These are phyloP conservation scores for Phytophthora chlamydospora DNA, from an alignment of 352 stramenopile genomes.

Conservation along the genomic window DNA sequence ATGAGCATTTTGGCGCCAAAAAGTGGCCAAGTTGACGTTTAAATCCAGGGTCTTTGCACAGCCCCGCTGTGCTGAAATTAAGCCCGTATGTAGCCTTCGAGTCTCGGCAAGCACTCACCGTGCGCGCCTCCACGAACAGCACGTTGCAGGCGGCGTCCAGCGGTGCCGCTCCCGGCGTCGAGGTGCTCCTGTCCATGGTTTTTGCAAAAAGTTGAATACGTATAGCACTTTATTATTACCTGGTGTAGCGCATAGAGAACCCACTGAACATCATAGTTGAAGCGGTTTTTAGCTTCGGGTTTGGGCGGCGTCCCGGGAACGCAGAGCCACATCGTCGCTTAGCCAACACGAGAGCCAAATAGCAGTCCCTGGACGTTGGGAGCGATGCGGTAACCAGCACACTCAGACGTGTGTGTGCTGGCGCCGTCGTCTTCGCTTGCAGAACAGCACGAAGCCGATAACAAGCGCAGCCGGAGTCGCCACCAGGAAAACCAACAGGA, in stretches of 20 bases:
- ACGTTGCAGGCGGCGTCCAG: conserved; percentile 34
- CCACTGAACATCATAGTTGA: conserved; percentile 15
- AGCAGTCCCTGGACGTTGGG: no score
- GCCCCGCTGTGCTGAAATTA: no score
- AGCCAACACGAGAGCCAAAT: no score
- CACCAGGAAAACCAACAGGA: conserved; percentile 31
- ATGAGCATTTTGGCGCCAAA: conserved; percentile 21
- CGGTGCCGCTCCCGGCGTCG: conserved; percentile 15
- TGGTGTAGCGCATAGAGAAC: conserved; percentile 8
- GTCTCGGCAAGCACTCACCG: conserved; percentile 21
- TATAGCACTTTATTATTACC: not conserved
- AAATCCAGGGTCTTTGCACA: not conserved
- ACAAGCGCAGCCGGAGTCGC: conserved; percentile 25
- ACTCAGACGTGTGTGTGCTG: conserved; percentile 11
- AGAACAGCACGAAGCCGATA: conserved; percentile 33
- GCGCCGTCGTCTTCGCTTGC: conserved; percentile 20
- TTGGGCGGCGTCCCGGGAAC: no score
- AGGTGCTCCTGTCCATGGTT: conserved; percentile 25
- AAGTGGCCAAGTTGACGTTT: not conserved
- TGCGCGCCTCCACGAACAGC: conserved; percentile 47
- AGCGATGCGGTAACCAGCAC: not conserved
- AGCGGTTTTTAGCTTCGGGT: no score
- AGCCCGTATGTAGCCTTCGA: not conserved
- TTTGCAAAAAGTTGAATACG: not conserved
- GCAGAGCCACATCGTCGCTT: no score